Evolutionary conservation across 345 rosid genomes (phyloP), one percentile per base, ranked within the genome.

Genomic region (Hibiscus trionum): DNA sequence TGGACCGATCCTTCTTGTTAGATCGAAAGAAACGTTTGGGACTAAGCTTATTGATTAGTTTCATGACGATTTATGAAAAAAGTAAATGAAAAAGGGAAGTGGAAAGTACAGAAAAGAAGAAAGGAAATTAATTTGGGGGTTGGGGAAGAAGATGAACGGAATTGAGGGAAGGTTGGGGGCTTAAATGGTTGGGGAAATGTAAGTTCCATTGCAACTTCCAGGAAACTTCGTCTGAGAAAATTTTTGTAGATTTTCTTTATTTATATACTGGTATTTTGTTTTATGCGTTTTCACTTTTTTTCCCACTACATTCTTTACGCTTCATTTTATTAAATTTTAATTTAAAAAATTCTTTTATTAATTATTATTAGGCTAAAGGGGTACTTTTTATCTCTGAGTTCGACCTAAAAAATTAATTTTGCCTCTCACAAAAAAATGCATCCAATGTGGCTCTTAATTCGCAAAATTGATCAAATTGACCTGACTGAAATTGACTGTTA

Each of bases 161-260:
- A 60, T 7, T 47, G 50, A 52, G 75, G 72, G 72, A n/a, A 78
- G 73, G 69, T 39, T 53, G 77, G 81, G 26, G 77, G 58, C 26
- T 91, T 91, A 85, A 88, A 93, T 73, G 90, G 88, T 56, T 76
- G 27, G 72, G 72, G 79, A 16, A 50, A 0, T 33, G 56, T 14
- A 1, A 52, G 49, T 42, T 78, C 85, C 91, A 86, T 81, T 49
- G 93, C 86, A 92, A 75, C 87, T 95, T 92, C 99, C 83, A 24
- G 77, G 99, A 90, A 95, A 80, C 81, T 95, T 95, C 99, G 33
- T 76, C 3, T 27, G 44, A 68, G n/a, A 52, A 68, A 9, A 4
- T 50, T 66, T 47, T 29, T 50, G 10, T 4, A 16, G 2, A 15
- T 50, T 50, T 50, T 5, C 17, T 50, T 16, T 50, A 50, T 50